Evolutionary conservation across 2,329 filamentous ascomycete species (phyloP).

Genomic region (Aphanocladium album): DNA sequence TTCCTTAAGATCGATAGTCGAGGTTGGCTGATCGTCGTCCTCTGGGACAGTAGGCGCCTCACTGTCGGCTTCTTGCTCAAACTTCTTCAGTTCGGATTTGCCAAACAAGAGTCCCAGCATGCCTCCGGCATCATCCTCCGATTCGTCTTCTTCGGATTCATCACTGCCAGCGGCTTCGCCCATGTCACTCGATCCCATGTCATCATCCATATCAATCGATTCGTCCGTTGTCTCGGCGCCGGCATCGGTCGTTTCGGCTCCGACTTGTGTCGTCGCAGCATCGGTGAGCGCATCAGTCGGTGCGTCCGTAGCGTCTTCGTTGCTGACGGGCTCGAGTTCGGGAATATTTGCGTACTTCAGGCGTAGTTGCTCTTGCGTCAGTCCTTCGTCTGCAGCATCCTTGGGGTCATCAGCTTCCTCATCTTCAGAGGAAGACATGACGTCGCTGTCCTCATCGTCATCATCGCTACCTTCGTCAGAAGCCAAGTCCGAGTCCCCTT

Average conservation of each 20-base stretch:
- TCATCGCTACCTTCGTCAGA: slow-evolving; percentile 33
- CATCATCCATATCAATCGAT: slow-evolving; percentile 65
- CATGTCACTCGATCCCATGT: slow-evolving; percentile 55
- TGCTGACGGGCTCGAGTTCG: slow-evolving; percentile 25
- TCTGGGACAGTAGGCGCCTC: not conserved
- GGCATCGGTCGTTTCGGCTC: slow-evolving; percentile 23
- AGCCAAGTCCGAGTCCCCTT: slow-evolving; percentile 27
- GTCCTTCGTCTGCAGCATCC: slow-evolving; percentile 53
- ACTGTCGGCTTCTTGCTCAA: slow-evolving; percentile 38
- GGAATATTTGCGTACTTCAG: slow-evolving; percentile 65
- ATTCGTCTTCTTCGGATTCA: slow-evolving; percentile 37
- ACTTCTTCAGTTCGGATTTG: slow-evolving; percentile 51
- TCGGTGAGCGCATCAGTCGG: slow-evolving; percentile 18
- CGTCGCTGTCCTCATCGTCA: slow-evolving; percentile 38
- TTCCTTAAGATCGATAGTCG: slow-evolving; percentile 26
- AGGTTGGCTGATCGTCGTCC: slow-evolving; percentile 3
- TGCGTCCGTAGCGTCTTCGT: slow-evolving; percentile 25
- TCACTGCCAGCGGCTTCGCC: slow-evolving; percentile 38
- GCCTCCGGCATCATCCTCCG: slow-evolving; percentile 41
- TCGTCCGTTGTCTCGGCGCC: slow-evolving; percentile 55
- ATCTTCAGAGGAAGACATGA: slow-evolving; percentile 58
- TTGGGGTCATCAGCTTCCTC: slow-evolving; percentile 39
- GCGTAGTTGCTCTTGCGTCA: slow-evolving; percentile 64
- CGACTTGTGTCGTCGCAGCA: slow-evolving; percentile 20
- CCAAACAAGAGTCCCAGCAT: slow-evolving; percentile 55